Conservation (phyloP, 768 basidiomycete genomes). For the Daedaleopsis nitida region DNA sequence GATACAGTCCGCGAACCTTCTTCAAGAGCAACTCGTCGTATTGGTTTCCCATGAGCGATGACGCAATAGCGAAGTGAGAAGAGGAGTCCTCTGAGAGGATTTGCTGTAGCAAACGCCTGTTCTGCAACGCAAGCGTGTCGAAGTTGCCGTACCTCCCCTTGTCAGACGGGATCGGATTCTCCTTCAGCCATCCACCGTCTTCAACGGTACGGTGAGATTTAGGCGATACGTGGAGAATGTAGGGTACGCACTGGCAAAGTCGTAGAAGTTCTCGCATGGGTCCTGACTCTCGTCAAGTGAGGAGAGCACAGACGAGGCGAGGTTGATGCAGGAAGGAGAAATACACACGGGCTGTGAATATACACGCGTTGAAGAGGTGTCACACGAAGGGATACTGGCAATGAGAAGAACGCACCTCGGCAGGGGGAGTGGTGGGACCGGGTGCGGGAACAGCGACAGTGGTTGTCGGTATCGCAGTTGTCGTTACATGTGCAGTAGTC, state of each 20-base stretch:
- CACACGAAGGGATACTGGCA: background rate
- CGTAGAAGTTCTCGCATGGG: constrained; percentile 95
- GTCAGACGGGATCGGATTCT: constrained; percentile 85
- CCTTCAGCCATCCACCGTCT: constrained; percentile 89
- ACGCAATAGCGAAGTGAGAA: constrained; percentile 31
- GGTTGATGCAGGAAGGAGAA: constrained; percentile 75
- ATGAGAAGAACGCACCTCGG: constrained; percentile 43
- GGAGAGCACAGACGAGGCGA: constrained; percentile 81
- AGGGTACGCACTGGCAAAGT: constrained; percentile 77
- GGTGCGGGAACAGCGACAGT: constrained; percentile 49
- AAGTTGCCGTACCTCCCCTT: constrained; percentile 76
- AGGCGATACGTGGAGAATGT: background rate
- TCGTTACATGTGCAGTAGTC: constrained; percentile 34
- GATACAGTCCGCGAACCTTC: constrained; percentile 74
- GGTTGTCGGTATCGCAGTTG: constrained; percentile 38
- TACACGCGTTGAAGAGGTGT: constrained; percentile 57
- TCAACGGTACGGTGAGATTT: background rate
- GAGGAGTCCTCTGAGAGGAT: constrained; percentile 58
- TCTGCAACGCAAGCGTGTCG: constrained; percentile 69
- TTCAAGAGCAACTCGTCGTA: constrained; percentile 57
- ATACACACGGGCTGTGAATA: constrained; percentile 69
- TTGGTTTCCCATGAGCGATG: constrained; percentile 22
- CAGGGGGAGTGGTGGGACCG: constrained; percentile 51
- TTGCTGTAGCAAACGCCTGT: constrained; percentile 74
- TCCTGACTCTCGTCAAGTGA: constrained; percentile 81